Percentiles rank a stretch among this genome's conserved stretches.
phyloP scores from a whole-genome alignment of 345 rosid species.

The Hypericum perforatum region DNA sequence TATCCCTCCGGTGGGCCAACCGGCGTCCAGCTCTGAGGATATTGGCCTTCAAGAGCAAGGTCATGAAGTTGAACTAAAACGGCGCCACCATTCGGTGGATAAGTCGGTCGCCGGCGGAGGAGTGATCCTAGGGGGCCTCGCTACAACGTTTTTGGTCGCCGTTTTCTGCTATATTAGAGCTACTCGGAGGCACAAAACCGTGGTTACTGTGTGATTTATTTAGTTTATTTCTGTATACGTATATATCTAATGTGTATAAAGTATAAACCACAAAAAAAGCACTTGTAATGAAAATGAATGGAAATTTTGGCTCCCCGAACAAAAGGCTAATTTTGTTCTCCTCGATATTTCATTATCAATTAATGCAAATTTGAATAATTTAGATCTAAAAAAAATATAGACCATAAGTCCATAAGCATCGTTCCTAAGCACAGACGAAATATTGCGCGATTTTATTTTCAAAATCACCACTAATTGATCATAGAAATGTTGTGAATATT shows the following conservation, averaged over 20 bases:
- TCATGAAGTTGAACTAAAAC: constrained; percentile 13
- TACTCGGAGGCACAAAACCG: constrained; percentile 41
- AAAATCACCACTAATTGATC: too few relatives aligned
- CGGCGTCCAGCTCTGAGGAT: constrained; percentile 12
- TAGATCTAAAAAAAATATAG: too few relatives aligned
- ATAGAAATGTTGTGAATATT: too few relatives aligned
- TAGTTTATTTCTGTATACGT: background rate
- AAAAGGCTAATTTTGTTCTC: too few relatives aligned
- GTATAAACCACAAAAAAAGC: constrained; percentile 1
- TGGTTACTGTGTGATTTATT: background rate
- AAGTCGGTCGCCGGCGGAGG: constrained; percentile 77
- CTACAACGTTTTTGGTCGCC: constrained; percentile 50
- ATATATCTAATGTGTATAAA: constrained; percentile 4
- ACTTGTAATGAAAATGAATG: constrained; percentile 5
- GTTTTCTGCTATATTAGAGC: constrained; percentile 68
- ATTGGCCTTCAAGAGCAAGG: constrained; percentile 12
- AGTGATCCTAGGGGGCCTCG: constrained; percentile 68
- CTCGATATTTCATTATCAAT: too few relatives aligned
- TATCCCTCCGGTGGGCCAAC: constrained; percentile 2
- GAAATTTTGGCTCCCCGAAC: constrained; percentile 4
- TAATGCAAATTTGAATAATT: too few relatives aligned
- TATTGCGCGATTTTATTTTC: too few relatives aligned
- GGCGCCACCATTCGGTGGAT: constrained; percentile 40
- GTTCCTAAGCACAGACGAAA: too few relatives aligned
- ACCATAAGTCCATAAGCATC: too few relatives aligned